These are phyloP conservation scores for Phytophthora kernoviae DNA, from an alignment of 352 stramenopile species.

Conservation along the genomic window DNA sequence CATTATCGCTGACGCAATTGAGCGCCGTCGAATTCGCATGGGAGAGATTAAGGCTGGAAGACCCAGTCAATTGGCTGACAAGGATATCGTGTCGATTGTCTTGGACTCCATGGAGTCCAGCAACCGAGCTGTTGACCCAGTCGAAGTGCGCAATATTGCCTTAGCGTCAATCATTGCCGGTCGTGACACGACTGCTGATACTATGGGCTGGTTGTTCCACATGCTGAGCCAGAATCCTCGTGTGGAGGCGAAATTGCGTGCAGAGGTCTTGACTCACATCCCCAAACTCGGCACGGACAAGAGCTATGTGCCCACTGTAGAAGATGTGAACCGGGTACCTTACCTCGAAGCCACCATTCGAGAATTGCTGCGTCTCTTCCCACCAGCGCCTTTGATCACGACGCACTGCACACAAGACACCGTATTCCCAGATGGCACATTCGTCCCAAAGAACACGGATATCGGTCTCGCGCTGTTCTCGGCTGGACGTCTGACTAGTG, in stretches of 20 bases:
- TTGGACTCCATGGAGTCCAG: conserved; percentile 31
- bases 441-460: conserved; percentile 34
- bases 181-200: conserved; percentile 67
- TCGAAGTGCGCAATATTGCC: conserved; percentile 60
- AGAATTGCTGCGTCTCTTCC: conserved; percentile 66
- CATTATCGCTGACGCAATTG: conserved; percentile 47
- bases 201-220: conserved; percentile 55
- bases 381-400: conserved; percentile 44
- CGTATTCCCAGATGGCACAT: conserved; percentile 62
- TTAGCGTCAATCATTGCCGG: conserved; percentile 77
- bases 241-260: conserved; percentile 31
- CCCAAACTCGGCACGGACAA: conserved; percentile 22
- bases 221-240: conserved; percentile 29
- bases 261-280: conserved; percentile 27
- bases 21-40: conserved; percentile 22
- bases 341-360: conserved; percentile 64
- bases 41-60: conserved; percentile 13
- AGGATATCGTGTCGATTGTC: conserved; percentile 40
- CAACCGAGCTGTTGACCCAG: conserved; percentile 27
- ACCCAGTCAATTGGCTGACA: conserved; percentile 14
- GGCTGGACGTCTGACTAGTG: conserved; percentile 39
- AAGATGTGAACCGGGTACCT: conserved; percentile 53
- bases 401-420: conserved; percentile 49
- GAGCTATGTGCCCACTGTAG: conserved; percentile 40
- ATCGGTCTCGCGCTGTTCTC: conserved; percentile 47